Percentiles rank a stretch among this genome's conserved stretches.
These are phyloP conservation scores for Yamadazyma triangularis DNA, from an alignment of 1,139 yeast species.

Conservation along the genomic window DNA sequence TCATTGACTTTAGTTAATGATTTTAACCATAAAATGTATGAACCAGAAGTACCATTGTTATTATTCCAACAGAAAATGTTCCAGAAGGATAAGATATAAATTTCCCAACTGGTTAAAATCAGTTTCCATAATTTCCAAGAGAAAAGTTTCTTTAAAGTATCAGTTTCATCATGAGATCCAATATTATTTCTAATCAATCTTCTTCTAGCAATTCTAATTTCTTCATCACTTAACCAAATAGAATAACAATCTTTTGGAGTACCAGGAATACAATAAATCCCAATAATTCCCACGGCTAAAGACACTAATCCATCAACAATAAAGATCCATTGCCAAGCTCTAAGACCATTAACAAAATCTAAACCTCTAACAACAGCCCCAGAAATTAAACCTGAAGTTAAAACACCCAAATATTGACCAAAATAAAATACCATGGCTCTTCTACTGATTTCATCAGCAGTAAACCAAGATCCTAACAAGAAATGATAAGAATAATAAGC, in stretches of 20 bases:
- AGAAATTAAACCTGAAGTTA: conserved; percentile 62
- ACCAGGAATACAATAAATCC: conserved; percentile 63
- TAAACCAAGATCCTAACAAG: conserved; percentile 58
- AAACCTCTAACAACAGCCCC: conserved; percentile 52
- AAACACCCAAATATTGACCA: conserved; percentile 57
- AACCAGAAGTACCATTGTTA: conserved; percentile 39
- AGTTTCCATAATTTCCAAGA: conserved; percentile 40
- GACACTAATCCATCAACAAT: conserved; percentile 64
- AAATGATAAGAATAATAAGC: conserved; percentile 58
- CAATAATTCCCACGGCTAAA: conserved; percentile 55
- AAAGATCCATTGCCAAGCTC: conserved; percentile 74
- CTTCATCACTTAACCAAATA: conserved; percentile 57
- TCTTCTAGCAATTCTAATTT: conserved; percentile 55
- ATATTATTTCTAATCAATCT: conserved; percentile 47
- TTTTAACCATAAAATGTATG: conserved; percentile 48
- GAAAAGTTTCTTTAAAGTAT: conserved; percentile 25
- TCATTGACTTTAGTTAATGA: conserved; percentile 20
- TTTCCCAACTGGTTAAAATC: conserved; percentile 51
- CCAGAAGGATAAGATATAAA: conserved; percentile 49
- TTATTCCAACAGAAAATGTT: conserved; percentile 63
- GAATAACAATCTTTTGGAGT: conserved; percentile 60
- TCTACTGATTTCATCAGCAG: conserved; percentile 52
- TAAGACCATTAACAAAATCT: conserved; percentile 45
- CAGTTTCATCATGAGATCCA: conserved; percentile 24
- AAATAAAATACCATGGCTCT: conserved; percentile 59